A percentile compares a stretch with the other conserved stretches of the same genome.
These are phyloP conservation scores for Leucocoprinus sp. DNA, from an alignment of 768 basidiomycete genomes.

Conservation along the genomic window DNA sequence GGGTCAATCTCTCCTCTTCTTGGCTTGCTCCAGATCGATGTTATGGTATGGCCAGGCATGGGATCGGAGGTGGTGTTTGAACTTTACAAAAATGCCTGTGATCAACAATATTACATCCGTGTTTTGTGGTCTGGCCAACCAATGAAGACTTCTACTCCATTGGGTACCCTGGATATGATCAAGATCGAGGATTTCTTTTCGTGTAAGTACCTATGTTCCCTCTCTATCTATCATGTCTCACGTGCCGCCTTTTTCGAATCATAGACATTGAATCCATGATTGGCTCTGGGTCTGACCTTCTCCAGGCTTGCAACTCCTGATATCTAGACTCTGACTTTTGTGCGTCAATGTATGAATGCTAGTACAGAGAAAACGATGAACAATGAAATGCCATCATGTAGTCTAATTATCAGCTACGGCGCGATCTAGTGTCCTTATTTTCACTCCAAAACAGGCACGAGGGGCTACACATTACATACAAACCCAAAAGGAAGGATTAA, in stretches of 20 bases:
- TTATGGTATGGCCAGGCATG: constrained; percentile 53
- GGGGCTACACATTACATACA: too few relatives aligned
- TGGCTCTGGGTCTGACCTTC: constrained; percentile 27
- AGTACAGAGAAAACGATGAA: too few relatives aligned
- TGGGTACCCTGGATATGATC: constrained; percentile 39
- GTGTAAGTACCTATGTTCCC: constrained; percentile 24
- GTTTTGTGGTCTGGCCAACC: constrained; percentile 45
- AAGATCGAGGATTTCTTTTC: constrained; percentile 32
- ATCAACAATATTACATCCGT: constrained; percentile 27
- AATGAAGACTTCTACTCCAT: constrained; percentile 38
- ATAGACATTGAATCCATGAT: constrained; percentile 33
- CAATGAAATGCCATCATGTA: too few relatives aligned
- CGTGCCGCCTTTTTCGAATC: neutral
- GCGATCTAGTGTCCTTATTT: too few relatives aligned
- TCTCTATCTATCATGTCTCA: neutral
- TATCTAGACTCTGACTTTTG: too few relatives aligned
- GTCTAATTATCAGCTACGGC: too few relatives aligned
- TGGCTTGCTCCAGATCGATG: constrained; percentile 38
- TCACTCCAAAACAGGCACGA: too few relatives aligned
- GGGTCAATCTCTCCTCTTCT: constrained; percentile 42
- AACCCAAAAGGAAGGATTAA: too few relatives aligned
- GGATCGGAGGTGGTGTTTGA: constrained; percentile 33
- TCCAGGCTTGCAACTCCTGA: constrained; percentile 10
- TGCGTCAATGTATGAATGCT: too few relatives aligned
- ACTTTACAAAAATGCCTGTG: constrained; percentile 25